These are phyloP conservation scores for Apiospora sp. DNA, from an alignment of 2,329 filamentous ascomycete species.

Conservation along the genomic window DNA sequence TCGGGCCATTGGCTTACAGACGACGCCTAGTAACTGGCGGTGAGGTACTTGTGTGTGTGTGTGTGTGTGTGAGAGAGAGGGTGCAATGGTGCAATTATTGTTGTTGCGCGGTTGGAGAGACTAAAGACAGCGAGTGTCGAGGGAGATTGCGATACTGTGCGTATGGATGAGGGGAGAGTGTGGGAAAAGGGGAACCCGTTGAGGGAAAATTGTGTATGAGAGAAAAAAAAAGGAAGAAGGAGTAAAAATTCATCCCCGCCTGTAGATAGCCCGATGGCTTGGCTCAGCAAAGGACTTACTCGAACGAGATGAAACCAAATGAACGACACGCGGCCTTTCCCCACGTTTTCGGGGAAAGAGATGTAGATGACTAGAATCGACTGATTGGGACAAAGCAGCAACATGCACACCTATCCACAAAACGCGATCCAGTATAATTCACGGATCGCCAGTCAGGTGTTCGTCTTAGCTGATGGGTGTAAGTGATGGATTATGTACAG, in stretches of 20 bases:
- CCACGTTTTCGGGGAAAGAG: conserved; percentile 5
- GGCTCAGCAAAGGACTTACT: conserved; percentile 13
- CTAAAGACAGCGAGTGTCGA: background rate
- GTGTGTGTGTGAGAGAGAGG: background rate
- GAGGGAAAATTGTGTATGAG: background rate
- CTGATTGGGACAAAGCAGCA: conserved; percentile 3
- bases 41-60: conserved; percentile 18
- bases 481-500: background rate
- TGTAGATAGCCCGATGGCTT: background rate
- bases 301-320: conserved; percentile 14
- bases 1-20: conserved; percentile 13
- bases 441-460: conserved; percentile 3
- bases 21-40: background rate
- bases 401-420: background rate
- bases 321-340: conserved; percentile 19
- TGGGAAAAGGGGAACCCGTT: background rate
- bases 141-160: conserved; percentile 1
- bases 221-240: background rate
- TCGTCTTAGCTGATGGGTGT: background rate
- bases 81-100: conserved; percentile 15
- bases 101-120: background rate
- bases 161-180: background rate
- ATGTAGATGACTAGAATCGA: background rate
- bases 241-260: background rate
- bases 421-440: background rate